phyloP scores from a whole-genome alignment of 1,284 basidiomycete genomes.

The Cutaneotrichosporon dermatis region DNA sequence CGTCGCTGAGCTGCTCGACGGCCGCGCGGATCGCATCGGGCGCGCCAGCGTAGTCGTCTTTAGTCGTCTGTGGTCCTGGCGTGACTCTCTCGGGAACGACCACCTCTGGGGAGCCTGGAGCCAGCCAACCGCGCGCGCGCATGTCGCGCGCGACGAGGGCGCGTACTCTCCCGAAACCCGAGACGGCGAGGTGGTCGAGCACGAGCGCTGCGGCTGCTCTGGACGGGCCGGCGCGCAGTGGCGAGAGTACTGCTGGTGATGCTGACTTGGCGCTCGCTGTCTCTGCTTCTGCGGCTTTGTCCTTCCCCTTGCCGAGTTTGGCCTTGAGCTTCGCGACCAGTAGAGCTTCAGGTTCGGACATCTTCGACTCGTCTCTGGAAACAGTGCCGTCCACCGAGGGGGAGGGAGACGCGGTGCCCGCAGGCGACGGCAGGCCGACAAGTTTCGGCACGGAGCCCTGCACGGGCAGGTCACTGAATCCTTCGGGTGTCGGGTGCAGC shows the following conservation, averaged over 20 bases:
- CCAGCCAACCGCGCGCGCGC: constrained; percentile 16
- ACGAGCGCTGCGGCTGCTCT: constrained; percentile 64
- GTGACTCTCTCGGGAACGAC: no score
- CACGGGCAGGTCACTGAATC: constrained; percentile 5
- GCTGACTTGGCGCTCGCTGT: no score
- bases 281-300: background rate
- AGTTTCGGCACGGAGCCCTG: constrained; percentile 6
- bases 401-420: background rate
- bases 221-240: constrained; percentile 14
- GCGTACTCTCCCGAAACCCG: constrained; percentile 64
- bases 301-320: background rate
- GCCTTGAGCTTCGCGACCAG: background rate
- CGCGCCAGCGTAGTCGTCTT: background rate
- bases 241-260: background rate
- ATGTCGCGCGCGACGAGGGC: constrained; percentile 15
- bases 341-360: background rate
- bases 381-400: background rate
- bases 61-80: background rate
- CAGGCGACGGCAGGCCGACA: constrained; percentile 5
- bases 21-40: background rate
- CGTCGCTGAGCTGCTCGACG: background rate
- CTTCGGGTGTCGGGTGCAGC: background rate
- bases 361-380: background rate
- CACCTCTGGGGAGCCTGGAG: background rate
- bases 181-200: constrained; percentile 70